A percentile compares a stretch with the other conserved stretches of the same genome.
phyloP scores from a whole-genome alignment of 768 basidiomycete species.

The Mycena amicta region DNA sequence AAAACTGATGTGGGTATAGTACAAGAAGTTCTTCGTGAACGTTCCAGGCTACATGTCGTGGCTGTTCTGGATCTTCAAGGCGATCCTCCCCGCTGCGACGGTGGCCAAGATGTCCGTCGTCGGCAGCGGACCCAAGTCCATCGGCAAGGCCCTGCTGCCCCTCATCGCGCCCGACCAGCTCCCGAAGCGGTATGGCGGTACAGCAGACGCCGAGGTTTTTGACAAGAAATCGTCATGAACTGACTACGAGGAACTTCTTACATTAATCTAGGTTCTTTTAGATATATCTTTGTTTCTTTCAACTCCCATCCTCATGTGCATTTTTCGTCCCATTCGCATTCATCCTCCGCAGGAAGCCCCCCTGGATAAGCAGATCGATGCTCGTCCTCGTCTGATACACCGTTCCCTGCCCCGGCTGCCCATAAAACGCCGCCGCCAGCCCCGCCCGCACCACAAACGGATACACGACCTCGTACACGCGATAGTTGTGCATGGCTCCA shows the following conservation, averaged over 20 bases:
- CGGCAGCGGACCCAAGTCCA: constrained; percentile 59
- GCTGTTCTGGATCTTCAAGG: constrained; percentile 86
- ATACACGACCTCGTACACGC: constrained; percentile 13
- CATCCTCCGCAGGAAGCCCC: constrained; percentile 4
- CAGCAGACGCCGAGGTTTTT: constrained; percentile 39
- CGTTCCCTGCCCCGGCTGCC: constrained; percentile 20
- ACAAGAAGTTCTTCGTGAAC: constrained; percentile 80
- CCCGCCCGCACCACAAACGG: constrained; percentile 12
- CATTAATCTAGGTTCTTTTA: background rate
- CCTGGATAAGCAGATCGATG: constrained; percentile 1
- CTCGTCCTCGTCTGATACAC: constrained; percentile 4
- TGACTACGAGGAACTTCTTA: background rate
- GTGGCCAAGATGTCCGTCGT: constrained; percentile 81
- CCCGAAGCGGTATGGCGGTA: constrained; percentile 73
- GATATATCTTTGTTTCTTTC: background rate
- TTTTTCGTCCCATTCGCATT: background rate
- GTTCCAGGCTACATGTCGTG: constrained; percentile 76
- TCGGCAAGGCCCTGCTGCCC: constrained; percentile 62
- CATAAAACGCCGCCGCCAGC: constrained; percentile 13
- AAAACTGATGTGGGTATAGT: constrained; percentile 38
- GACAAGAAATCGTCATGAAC: constrained; percentile 5
- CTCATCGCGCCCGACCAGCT: constrained; percentile 59
- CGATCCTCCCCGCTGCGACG: constrained; percentile 71
- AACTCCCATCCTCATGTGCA: background rate
- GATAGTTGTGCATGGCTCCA: constrained; percentile 7